Evolutionary conservation across 2,329 filamentous ascomycete species (phyloP), one percentile per base, ranked within the genome.

Genomic region (Ramularia endophylla): DNA sequence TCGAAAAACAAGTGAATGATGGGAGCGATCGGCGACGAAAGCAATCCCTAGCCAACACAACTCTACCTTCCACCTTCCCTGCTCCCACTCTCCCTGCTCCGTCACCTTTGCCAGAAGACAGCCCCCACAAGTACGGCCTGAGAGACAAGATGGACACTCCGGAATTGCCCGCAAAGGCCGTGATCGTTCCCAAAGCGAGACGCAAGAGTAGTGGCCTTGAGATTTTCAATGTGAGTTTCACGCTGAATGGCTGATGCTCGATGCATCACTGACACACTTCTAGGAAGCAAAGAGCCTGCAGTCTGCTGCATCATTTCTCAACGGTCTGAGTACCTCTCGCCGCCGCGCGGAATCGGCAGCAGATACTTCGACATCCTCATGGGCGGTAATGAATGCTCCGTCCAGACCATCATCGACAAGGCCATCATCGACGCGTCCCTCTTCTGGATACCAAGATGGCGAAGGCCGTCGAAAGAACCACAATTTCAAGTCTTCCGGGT

Each of bases 101-200:
- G 16, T 56, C 57, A 28, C 57, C 57, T 8, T 43, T 61, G 11
- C 57, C 58, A 31, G 57, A 60, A 46, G 59, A 61, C 38, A 60
- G 57, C 36, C 59, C 59, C 13, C 59, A 61, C 46, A 60, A 61
- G 46, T 61, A 61, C 43, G 59, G 59, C 18, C 37, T 61, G 43
- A 45, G 51, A 44, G 58, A 61, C 43, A 47, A 51, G 38, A 55
- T 59, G 46, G 55, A 60, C 30, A 60, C 57, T 8, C 57, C 58
- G 9, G 54, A 60, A 31, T 36, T 51, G 27, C 44, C 27, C 16
- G 32, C 50, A 5, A 40, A 51, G 18, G 45, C 56, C 2, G 46
- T 54, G 19, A 47, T 46, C 32, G 30, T 53, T 3, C 40, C 47
- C 5, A 58, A 52, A 31, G 55, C 57, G 18, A 43, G 52, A 27